Percentiles rank a stretch among this genome's conserved stretches.
Evolutionary conservation across 1,284 basidiomycete genomes (phyloP).

Genomic region (Rhodotorula sp.): DNA sequence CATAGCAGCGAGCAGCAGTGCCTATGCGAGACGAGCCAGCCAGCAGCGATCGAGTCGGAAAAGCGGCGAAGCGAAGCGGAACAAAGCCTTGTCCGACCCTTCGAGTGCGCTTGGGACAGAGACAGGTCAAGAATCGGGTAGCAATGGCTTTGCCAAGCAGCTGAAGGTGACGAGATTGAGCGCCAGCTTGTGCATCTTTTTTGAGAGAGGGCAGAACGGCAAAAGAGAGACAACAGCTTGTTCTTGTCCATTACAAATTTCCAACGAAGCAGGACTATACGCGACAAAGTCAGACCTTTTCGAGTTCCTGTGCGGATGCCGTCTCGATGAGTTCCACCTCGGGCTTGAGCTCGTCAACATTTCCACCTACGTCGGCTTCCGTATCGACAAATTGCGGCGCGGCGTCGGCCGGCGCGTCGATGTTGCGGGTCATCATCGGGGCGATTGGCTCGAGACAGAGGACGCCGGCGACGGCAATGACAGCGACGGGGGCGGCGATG

Average conservation of each 20-base stretch:
- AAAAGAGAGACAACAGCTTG: not conserved
- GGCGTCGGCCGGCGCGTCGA: conserved; percentile 7
- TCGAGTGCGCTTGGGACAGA: no score
- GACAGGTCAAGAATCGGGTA: no score
- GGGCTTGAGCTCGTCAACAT: not conserved
- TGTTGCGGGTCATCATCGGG: conserved; percentile 4
- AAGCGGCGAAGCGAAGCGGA: not conserved
- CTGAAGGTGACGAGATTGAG: no score
- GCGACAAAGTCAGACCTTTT: not conserved
- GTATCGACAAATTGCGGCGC: not conserved
- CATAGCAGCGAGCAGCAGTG: not conserved
- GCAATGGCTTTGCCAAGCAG: no score
- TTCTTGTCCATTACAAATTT: not conserved
- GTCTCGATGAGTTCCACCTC: not conserved
- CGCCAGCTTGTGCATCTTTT: no score
- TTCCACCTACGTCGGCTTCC: not conserved
- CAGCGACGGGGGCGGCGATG: conserved; percentile 5
- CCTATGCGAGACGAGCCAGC: not conserved
- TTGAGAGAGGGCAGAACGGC: no score
- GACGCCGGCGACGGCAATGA: not conserved
- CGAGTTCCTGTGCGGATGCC: not conserved
- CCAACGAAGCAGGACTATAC: not conserved
- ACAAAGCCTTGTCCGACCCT: no score
- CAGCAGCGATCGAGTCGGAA: not conserved
- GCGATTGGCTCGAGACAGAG: conserved; percentile 4